Evolutionary conservation across 129 eudicot genomes (phyloP).

Genomic region (Escallonia rubra): DNA sequence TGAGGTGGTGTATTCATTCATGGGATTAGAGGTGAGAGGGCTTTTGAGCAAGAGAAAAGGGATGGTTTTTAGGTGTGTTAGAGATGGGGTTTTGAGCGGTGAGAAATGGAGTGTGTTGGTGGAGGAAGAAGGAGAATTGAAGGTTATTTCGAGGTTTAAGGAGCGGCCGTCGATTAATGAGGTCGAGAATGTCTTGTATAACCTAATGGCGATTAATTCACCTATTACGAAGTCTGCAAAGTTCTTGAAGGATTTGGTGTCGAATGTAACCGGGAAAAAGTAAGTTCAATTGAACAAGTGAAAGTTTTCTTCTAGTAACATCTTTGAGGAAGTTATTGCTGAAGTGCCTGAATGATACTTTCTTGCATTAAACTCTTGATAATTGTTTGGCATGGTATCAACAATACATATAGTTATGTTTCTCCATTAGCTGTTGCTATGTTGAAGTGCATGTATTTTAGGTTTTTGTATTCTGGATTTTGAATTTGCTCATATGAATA

Average conservation of each 20-base stretch:
- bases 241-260: constrained; percentile 73
- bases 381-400: too few species aligned
- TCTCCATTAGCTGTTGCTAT: too few species aligned
- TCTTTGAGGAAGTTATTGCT: neutral
- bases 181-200: constrained; percentile 89
- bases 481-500: too few species aligned
- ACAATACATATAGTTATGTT: too few species aligned
- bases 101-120: constrained; percentile 79
- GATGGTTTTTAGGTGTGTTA: constrained; percentile 67
- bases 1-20: constrained; percentile 83
- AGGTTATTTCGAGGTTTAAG: constrained; percentile 55
- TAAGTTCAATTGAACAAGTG: constrained; percentile 12
- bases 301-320: neutral
- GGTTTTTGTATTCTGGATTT: too few species aligned
- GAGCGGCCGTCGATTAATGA: constrained; percentile 61
- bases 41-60: constrained; percentile 77
- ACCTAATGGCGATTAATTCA: constrained; percentile 80
- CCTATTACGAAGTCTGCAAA: constrained; percentile 76
- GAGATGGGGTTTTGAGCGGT: constrained; percentile 69
- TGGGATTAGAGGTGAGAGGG: constrained; percentile 88
- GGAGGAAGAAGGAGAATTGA: constrained; percentile 63
- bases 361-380: neutral
- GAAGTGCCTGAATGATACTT: neutral
- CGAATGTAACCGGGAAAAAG: constrained; percentile 81
- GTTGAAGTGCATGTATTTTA: too few species aligned